Evolutionary conservation across 306 rosid genomes (phyloP).

Genomic region (Lathyrus aphaca): DNA sequence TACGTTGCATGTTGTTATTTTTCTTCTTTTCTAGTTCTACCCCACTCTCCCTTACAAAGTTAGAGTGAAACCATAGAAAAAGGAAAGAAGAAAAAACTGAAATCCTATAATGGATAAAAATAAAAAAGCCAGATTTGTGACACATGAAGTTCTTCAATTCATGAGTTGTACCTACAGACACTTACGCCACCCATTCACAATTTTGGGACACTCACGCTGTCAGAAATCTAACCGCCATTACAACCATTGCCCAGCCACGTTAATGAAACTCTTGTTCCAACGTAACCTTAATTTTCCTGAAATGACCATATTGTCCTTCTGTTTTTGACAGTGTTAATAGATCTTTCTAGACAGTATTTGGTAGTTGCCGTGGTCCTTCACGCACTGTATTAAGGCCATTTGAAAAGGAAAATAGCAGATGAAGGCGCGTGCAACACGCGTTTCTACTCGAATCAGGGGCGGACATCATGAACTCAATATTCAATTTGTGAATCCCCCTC

Average conservation of each 20-base stretch:
- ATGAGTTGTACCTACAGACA: constrained; percentile 24
- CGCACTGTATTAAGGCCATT: neutral
- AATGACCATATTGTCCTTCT: neutral
- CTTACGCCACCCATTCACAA: constrained; percentile 30
- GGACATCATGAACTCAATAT: constrained; percentile 47
- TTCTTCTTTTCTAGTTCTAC: too few species aligned
- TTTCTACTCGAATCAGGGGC: constrained; percentile 36
- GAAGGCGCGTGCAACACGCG: constrained; percentile 34
- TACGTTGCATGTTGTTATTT: neutral
- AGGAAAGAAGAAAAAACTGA: neutral
- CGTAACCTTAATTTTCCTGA: neutral
- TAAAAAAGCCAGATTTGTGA: constrained; percentile 4
- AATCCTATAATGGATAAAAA: constrained; percentile 25
- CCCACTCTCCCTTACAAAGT: neutral
- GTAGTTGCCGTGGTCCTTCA: neutral
- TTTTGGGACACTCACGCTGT: neutral
- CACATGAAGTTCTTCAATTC: constrained; percentile 28
- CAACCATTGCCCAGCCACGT: neutral
- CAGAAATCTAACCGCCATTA: neutral
- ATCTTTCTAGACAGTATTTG: neutral
- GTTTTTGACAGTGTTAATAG: neutral
- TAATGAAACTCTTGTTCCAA: neutral
- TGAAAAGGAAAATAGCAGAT: neutral
- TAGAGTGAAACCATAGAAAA: neutral
- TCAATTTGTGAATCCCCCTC: neutral